Percentiles rank a stretch among this genome's conserved stretches.
Evolutionary conservation across 129 eudicot genomes (phyloP).

Genomic region (Kitagawia praeruptora): DNA sequence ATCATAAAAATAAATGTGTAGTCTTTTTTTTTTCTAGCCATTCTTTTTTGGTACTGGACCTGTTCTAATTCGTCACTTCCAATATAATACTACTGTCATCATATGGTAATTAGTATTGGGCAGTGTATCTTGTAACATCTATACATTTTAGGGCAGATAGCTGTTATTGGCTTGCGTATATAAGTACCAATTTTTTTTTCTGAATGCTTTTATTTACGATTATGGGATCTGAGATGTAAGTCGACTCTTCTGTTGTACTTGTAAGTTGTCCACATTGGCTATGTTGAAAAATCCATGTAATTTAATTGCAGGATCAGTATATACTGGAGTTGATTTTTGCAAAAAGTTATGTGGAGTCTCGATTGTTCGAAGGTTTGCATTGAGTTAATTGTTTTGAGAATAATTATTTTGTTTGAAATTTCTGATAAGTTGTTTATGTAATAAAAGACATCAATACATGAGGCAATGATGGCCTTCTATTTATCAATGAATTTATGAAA

Average conservation of each 20-base stretch:
- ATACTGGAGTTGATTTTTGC: constrained; percentile 98
- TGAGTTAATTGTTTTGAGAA: neutral
- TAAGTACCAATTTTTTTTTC: neutral
- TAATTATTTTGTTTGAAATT: constrained; percentile 1
- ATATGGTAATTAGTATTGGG: neutral
- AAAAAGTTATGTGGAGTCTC: constrained; percentile 95
- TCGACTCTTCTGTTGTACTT: neutral
- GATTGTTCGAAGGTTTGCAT: constrained; percentile 88
- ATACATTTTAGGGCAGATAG: neutral
- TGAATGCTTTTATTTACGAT: neutral
- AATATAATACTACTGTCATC: neutral
- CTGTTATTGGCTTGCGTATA: neutral
- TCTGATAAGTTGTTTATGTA: neutral
- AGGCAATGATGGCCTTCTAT: neutral
- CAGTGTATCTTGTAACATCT: neutral
- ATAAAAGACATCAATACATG: neutral
- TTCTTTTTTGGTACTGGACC: neutral
- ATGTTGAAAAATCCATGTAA: constrained; percentile 8
- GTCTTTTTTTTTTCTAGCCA: neutral
- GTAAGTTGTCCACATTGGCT: neutral
- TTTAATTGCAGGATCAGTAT: constrained; percentile 64
- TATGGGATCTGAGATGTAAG: neutral
- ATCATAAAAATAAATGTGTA: neutral
- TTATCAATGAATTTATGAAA: neutral
- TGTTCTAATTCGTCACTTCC: neutral